Percentiles rank a stretch among this genome's conserved stretches.
Evolutionary conservation across 495 filamentous ascomycete genomes (phyloP).

Genomic region (Penicillium taxi): DNA sequence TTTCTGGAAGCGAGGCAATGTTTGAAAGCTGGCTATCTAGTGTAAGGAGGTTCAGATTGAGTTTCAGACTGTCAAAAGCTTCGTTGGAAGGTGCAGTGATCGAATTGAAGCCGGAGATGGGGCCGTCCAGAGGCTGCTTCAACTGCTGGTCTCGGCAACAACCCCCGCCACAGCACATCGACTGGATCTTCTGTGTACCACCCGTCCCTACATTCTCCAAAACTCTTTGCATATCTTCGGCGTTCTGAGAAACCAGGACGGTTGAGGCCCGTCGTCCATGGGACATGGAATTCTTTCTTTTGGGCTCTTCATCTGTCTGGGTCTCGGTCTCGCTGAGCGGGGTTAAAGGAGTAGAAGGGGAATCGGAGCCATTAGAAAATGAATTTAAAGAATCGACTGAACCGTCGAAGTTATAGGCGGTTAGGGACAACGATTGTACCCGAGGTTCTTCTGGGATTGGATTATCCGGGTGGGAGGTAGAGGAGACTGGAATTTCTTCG

Average conservation of each 20-base stretch:
- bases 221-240: conserved; percentile 65
- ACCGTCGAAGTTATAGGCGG: conserved; percentile 37
- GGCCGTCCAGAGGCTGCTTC: conserved; percentile 31
- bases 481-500: conserved; percentile 34
- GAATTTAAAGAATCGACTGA: conserved; percentile 33
- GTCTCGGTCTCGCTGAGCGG: conserved; percentile 46
- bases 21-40: conserved; percentile 60
- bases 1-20: conserved; percentile 60
- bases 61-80: conserved; percentile 67
- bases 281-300: conserved; percentile 25
- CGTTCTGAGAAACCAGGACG: conserved; percentile 66
- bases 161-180: conserved; percentile 82
- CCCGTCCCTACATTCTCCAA: conserved; percentile 34
- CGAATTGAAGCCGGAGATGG: conserved; percentile 47
- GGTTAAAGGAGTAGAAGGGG: conserved; percentile 43
- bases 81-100: conserved; percentile 59
- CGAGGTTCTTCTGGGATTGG: conserved; percentile 50
- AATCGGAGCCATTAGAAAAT: conserved; percentile 30
- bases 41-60: conserved; percentile 68
- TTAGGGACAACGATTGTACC: conserved; percentile 33
- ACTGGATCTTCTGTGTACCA: conserved; percentile 49
- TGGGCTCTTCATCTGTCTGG: conserved; percentile 38
- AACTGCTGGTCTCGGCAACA: conserved; percentile 69
- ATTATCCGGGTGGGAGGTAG: conserved; percentile 48
- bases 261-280: conserved; percentile 68